phyloP scores from a whole-genome alignment of 148 eudicot genomes.

The Cornus controversa region DNA sequence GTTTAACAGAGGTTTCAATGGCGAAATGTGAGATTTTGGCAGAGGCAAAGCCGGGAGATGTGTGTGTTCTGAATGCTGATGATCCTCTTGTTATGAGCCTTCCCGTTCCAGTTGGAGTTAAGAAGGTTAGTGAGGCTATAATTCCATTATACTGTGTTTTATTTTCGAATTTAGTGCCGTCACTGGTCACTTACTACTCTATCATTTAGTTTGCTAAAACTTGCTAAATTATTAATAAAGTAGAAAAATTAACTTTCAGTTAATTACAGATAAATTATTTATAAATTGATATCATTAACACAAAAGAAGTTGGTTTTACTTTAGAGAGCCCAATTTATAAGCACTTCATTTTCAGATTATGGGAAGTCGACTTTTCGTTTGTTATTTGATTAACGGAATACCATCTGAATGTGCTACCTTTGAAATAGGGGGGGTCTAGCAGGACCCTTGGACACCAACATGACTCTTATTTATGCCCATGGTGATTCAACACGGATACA shows the following conservation, averaged over 20 bases:
- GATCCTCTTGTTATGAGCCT: slow-evolving; percentile 23
- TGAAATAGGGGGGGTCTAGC: background rate
- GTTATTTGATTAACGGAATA: background rate
- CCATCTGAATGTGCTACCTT: background rate
- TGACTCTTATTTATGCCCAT: background rate
- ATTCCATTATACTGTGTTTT: background rate
- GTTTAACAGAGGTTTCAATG: slow-evolving; percentile 10
- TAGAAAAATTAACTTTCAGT: no score
- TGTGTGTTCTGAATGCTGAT: slow-evolving; percentile 14
- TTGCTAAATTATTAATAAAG: background rate
- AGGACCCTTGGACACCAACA: background rate
- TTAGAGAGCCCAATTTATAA: no score
- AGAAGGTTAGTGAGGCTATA: background rate
- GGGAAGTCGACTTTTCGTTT: no score
- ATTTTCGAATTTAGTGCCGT: background rate
- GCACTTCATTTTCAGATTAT: no score
- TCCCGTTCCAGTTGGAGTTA: slow-evolving; percentile 9
- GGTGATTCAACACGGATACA: background rate
- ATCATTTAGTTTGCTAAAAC: background rate
- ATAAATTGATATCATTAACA: no score
- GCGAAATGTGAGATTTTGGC: slow-evolving; percentile 15
- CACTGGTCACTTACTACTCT: background rate
- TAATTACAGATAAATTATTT: no score
- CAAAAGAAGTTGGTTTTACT: no score
- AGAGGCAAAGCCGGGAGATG: slow-evolving; percentile 16